phyloP scores from a whole-genome alignment of 495 filamentous ascomycete species.

The Hypoxylon subgilvum region DNA sequence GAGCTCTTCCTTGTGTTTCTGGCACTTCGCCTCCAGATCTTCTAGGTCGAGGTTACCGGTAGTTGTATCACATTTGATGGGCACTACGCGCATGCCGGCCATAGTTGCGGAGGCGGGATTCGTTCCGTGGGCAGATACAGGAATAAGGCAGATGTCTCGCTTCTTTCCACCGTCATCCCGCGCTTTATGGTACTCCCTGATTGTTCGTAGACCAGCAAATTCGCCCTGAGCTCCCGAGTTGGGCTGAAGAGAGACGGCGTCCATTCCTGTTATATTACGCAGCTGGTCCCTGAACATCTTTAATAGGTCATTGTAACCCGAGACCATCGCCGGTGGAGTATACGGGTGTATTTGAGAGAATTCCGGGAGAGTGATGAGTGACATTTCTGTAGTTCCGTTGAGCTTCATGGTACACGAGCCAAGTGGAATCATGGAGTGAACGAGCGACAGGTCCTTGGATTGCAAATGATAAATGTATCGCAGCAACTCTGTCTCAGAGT shows the following conservation, averaged over 20 bases:
- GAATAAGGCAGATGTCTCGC: conserved; percentile 94
- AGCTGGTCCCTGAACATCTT: conserved; percentile 77
- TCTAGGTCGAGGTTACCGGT: conserved; percentile 89
- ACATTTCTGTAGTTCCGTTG: conserved; percentile 94
- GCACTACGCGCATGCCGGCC: conserved; percentile 96
- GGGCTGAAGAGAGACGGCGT: conserved; percentile 87
- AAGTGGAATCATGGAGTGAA: conserved; percentile 99
- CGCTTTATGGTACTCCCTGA: conserved; percentile 82
- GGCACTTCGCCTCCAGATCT: conserved; percentile 85
- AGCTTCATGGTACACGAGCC: conserved; percentile 99
- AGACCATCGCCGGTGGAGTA: conserved; percentile 64
- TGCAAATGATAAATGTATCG: conserved; percentile 94
- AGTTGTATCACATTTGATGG: conserved; percentile 86
- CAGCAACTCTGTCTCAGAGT: conserved; percentile 94
- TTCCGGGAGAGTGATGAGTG: conserved; percentile 82
- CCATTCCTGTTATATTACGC: conserved; percentile 86
- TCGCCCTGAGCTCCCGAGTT: conserved; percentile 98
- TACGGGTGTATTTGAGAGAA: conserved; percentile 90
- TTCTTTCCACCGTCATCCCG: conserved; percentile 60
- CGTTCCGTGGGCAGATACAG: conserved; percentile 94
- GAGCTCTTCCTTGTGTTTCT: conserved; percentile 83
- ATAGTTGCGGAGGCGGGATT: conserved; percentile 97
- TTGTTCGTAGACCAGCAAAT: conserved; percentile 90
- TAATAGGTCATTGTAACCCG: conserved; percentile 74
- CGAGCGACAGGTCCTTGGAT: conserved; percentile 92